These are phyloP conservation scores for Boletus barrowsii DNA, from an alignment of 768 basidiomycete species.

Conservation along the genomic window DNA sequence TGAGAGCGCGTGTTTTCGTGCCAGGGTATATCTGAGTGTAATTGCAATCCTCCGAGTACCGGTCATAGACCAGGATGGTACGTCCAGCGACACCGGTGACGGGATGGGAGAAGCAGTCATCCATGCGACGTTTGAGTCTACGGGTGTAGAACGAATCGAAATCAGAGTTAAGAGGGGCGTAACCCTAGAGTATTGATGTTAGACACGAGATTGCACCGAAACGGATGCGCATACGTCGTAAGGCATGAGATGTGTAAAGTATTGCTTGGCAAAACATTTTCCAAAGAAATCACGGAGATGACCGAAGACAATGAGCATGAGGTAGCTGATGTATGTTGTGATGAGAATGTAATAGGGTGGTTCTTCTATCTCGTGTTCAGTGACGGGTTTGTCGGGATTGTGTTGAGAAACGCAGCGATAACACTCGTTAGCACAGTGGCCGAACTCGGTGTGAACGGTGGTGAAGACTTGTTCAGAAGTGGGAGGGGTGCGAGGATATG, in stretches of 20 bases:
- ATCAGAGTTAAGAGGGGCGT: constrained; percentile 94
- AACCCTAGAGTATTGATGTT: constrained; percentile 58
- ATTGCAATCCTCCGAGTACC: constrained; percentile 80
- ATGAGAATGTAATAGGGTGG: constrained; percentile 92
- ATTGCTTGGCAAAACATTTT: constrained; percentile 66
- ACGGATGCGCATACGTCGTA: constrained; percentile 60
- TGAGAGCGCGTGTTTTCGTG: constrained; percentile 80
- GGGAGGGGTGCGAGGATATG: constrained; percentile 63
- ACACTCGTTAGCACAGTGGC: constrained; percentile 77
- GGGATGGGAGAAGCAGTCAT: constrained; percentile 92
- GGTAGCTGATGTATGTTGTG: constrained; percentile 90
- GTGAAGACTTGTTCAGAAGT: constrained; percentile 77
- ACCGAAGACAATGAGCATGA: constrained; percentile 87
- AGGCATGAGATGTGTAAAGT: constrained; percentile 81
- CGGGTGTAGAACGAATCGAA: constrained; percentile 99
- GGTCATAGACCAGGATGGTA: constrained; percentile 83
- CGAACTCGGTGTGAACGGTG: constrained; percentile 88
- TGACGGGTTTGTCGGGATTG: constrained; percentile 42
- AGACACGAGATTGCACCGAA: neutral
- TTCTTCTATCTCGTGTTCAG: constrained; percentile 65
- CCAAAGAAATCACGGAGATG: constrained; percentile 95
- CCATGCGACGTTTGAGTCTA: constrained; percentile 88
- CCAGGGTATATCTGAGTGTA: constrained; percentile 75
- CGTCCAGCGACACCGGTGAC: constrained; percentile 95
- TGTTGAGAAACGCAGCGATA: constrained; percentile 71